These are phyloP conservation scores for Apiospora kogelbergensis DNA, from an alignment of 2,329 filamentous ascomycete species.

Conservation along the genomic window DNA sequence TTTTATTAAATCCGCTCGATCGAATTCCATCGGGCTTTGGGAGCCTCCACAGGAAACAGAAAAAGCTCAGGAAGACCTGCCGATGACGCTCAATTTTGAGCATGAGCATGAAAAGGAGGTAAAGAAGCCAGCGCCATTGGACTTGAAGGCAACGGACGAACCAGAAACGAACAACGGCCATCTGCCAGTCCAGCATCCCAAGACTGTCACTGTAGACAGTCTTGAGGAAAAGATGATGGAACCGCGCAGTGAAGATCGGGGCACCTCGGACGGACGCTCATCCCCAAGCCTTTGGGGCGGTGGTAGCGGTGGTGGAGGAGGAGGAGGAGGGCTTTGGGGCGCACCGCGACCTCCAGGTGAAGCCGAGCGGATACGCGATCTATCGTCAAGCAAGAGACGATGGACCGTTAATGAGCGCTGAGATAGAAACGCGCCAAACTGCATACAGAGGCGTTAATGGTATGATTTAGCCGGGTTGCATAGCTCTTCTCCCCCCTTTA, in stretches of 20 bases:
- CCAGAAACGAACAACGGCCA: slow-evolving; percentile 10
- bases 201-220: background rate
- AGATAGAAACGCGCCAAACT: background rate
- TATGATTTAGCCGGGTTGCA: background rate
- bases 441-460: background rate
- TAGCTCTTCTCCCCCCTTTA: background rate
- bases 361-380: slow-evolving; percentile 46
- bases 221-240: background rate
- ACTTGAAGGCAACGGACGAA: background rate
- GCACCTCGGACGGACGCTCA: slow-evolving; percentile 31
- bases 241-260: slow-evolving; percentile 23
- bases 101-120: slow-evolving; percentile 37
- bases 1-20: slow-evolving; percentile 30
- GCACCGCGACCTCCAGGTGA: slow-evolving; percentile 43
- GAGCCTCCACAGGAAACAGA: slow-evolving; percentile 24
- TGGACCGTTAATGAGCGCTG: slow-evolving; percentile 56
- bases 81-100: slow-evolving; percentile 53
- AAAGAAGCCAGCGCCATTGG: slow-evolving; percentile 20
- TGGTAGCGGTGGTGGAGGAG: slow-evolving; percentile 33
- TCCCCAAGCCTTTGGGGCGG: slow-evolving; percentile 19
- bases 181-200: slow-evolving; percentile 10
- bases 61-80: slow-evolving; percentile 24
- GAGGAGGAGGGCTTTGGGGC: slow-evolving; percentile 42
- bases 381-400: slow-evolving; percentile 48
- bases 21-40: slow-evolving; percentile 49